Base-by-base conservation (phyloP, 352 stramenopile genomes). In the Phytopythium oedochilum region DNA sequence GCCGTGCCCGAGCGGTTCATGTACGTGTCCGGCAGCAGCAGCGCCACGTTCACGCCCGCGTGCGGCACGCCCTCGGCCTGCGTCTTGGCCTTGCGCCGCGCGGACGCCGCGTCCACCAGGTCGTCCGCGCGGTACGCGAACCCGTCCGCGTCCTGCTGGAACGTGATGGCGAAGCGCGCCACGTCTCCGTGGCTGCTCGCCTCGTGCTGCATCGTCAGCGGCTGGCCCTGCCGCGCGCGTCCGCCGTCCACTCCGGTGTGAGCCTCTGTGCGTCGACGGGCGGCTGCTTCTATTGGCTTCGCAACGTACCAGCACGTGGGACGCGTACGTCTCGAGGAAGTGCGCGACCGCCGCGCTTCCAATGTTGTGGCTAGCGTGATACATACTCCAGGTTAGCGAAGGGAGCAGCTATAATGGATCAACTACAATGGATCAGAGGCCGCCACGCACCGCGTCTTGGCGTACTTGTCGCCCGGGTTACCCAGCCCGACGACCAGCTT, bases 361-460 rank as follows among this genome's bases (percentile, higher is more conserved):
- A 63, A 94, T 82, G 51, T 94, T 94, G 67, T 94, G 85, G 31
- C 83, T 91, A n/a, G n/a, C n/a, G n/a, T n/a, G n/a, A n/a, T n/a
- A n/a, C n/a, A n/a, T n/a, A n/a, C n/a, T n/a, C n/a, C n/a, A n/a
- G n/a, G n/a, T n/a, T n/a, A n/a, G n/a, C n/a, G n/a, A n/a, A n/a
- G n/a, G n/a, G n/a, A n/a, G n/a, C n/a, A n/a, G n/a, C n/a, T n/a
- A n/a, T n/a, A n/a, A n/a, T n/a, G n/a, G n/a, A n/a, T n/a, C n/a
- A 9, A 32, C 29, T 32, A 32, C 29, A 9, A 32, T n/a, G n/a
- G n/a, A n/a, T n/a, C n/a, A n/a, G n/a, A n/a, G 17, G 22, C 31
- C 18, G 5, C 20, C 18, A 20, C 18, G 39, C 60, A 92, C 84
- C 84, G 69, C 18, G 86, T 95, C 55, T 76, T 74, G n/a, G 61